Evolutionary conservation across 2,329 filamentous ascomycete species (phyloP).

Genomic region (Bipolaris victoriae): DNA sequence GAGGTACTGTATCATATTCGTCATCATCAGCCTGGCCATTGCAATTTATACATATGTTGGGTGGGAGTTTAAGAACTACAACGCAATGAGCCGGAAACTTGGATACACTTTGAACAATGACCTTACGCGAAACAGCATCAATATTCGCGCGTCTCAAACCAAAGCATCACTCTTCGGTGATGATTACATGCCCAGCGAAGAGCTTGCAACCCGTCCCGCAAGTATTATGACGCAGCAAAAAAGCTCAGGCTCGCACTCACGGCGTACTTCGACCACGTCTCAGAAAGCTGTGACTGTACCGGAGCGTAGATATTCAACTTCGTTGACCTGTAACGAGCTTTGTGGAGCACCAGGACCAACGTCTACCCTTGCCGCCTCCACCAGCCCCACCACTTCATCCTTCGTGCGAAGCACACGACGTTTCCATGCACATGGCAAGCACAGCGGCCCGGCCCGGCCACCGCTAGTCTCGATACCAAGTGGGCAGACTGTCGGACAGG

Average conservation of each 20-base stretch:
- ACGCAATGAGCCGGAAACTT: constrained; percentile 22
- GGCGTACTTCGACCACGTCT: not conserved
- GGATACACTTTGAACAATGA: constrained; percentile 16
- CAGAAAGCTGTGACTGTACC: not conserved
- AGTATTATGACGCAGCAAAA: not conserved
- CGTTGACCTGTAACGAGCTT: not conserved
- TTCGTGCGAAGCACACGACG: constrained; percentile 11
- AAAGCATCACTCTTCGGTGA: not conserved
- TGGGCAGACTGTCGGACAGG: constrained; percentile 5
- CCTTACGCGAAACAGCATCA: not conserved
- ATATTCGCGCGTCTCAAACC: not conserved
- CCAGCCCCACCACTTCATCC: constrained; percentile 10
- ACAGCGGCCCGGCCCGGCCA: constrained; percentile 3
- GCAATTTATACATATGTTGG: constrained; percentile 74
- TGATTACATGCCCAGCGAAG: not conserved
- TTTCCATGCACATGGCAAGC: not conserved
- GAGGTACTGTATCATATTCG: constrained; percentile 70
- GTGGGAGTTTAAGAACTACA: constrained; percentile 47
- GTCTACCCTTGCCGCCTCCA: not conserved
- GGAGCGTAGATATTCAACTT: not conserved
- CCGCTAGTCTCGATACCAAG: constrained; percentile 16
- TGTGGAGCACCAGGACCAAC: not conserved
- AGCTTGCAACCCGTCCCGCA: not conserved
- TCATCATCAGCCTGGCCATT: constrained; percentile 69
- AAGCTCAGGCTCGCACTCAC: not conserved